Base-by-base conservation (phyloP, 2,329 filamentous ascomycete species). In the Orbilia brochopaga region DNA sequence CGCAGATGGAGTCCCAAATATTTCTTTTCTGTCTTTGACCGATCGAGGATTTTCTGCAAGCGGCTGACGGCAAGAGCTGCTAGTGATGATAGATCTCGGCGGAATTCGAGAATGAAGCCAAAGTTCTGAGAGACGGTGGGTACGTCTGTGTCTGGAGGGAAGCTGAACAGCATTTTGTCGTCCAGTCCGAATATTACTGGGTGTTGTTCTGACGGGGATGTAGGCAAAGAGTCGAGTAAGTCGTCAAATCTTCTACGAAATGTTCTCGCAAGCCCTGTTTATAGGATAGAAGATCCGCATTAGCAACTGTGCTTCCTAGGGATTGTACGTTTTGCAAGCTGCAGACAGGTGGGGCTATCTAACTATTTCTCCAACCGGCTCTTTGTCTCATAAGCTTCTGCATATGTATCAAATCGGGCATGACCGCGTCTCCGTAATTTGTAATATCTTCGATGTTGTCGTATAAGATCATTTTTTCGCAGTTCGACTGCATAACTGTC, bases 51-150 rank as follows among this genome's bases (percentile, higher is more conserved):
- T 52, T 76, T 54, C 27, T 76, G 76, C 80, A 82, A 80, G 60
- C 79, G 77, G 27, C 74, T 75, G 0, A 80, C 74, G 0, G 79
- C 78, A 50, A 74, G 77, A 35, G 78, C 77, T 0, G 81, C 81
- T 7, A 83, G 75, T 5, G 77, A 75, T 17, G 81, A 67, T 2
- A 83, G 78, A 72, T 82, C 80, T 27, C 77, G 75, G 44, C 81
- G 79, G 69, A 83, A 79, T 50, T 75, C 77, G 30, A 82, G 77
- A n/a, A 82, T 74, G 6, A 78, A 77, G 0, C 81, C 81, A 48
- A 81, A 83, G 0, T 81, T 81, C 23, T 80, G 78, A 3, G 78
- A 79, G 59, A 83, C 81, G 69, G 83, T 82, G 8, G 82, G 80
- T 0, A 82, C 82, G 69, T 84, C 82, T 15, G 80, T 50, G 7